Conservation (phyloP, 768 basidiomycete species). For the Mycena metata region DNA sequence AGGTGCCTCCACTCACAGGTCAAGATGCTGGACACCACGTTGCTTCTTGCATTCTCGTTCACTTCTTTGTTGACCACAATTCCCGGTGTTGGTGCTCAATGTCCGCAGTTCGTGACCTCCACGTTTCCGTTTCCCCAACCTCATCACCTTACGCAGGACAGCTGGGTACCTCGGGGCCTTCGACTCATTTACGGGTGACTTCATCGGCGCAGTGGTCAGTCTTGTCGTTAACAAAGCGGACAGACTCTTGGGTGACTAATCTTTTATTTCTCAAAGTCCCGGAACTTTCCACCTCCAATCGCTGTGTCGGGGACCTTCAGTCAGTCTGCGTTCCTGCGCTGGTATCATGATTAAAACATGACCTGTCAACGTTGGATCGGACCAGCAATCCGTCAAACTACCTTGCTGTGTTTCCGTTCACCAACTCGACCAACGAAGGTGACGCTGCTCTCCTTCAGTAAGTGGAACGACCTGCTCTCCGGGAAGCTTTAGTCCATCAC, state of each 20-base stretch:
- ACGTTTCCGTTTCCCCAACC: not conserved
- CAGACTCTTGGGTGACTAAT: not conserved
- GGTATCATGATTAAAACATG: not conserved
- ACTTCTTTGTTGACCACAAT: slow-evolving; percentile 3
- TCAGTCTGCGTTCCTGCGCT: not conserved
- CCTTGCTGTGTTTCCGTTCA: not conserved
- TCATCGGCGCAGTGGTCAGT: too few relatives aligned
- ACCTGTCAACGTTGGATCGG: too few relatives aligned
- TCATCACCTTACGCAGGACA: slow-evolving; percentile 9
- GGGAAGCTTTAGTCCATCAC: too few relatives aligned
- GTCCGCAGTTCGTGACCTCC: not conserved
- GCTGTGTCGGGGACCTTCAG: not conserved
- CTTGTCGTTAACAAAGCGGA: too few relatives aligned
- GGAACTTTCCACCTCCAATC: not conserved
- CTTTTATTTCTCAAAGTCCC: not conserved
- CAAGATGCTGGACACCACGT: too few relatives aligned
- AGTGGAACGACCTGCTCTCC: too few relatives aligned
- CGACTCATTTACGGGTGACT: too few relatives aligned
- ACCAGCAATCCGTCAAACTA: not conserved
- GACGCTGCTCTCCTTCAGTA: too few relatives aligned
- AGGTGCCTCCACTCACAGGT: too few relatives aligned
- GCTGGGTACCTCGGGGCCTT: too few relatives aligned
- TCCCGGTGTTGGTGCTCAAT: slow-evolving; percentile 5
- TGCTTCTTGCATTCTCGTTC: not conserved
- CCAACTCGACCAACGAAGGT: slow-evolving; percentile 5